Evolutionary conservation across 257 asterid species (phyloP), one percentile per base, ranked within the genome.

Genomic region (Phtheirospermum japonicum): DNA sequence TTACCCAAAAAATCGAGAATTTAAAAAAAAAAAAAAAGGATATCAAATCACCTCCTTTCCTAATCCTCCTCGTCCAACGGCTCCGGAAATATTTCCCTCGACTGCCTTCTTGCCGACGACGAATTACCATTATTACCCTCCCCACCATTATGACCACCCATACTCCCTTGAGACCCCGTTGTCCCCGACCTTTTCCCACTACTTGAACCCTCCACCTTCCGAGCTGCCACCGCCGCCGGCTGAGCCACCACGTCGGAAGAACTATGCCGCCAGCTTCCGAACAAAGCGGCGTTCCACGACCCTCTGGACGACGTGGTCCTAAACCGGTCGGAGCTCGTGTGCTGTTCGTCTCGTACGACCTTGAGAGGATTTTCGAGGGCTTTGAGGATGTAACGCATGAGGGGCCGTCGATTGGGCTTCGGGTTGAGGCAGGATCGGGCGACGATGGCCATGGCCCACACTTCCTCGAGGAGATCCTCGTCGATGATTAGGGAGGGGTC

Each of bases 381-480:
- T 75, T 85, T 93, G 36, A 93, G 96, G 14, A 93, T 78, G 68
- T 89, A 89, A 5, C 92, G 77, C 97, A 89, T 93, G 11, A 85
- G 61, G n/a, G 99, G 99, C 31, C 99, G 85, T n/a, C 91, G 75
- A 2, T 75, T 63, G 17, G 99, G 95, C 75, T 81, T 86, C 7
- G 99, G 97, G 61, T 93, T 89, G 11, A 93, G 95, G 74, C 99
- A 93, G 1, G 99, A 93, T 45, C 90, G 73, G 0, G 99, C 97
- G 0, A 93, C 89, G 9, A 93, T 79, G 0, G 99, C 97, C 97
- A 93, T 87, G 39, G 99, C 99, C 99, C 97, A 93, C 31, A 87
- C 99, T 78, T 89, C 99, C 78, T 93, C 99, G 1, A 93, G 76
- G 16, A 93, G 86, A 67, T 93, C 99, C 66, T 93, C 99, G 8